These are phyloP conservation scores for Lachnellula willkommii DNA, from an alignment of 2,329 filamentous ascomycete genomes.

Conservation along the genomic window DNA sequence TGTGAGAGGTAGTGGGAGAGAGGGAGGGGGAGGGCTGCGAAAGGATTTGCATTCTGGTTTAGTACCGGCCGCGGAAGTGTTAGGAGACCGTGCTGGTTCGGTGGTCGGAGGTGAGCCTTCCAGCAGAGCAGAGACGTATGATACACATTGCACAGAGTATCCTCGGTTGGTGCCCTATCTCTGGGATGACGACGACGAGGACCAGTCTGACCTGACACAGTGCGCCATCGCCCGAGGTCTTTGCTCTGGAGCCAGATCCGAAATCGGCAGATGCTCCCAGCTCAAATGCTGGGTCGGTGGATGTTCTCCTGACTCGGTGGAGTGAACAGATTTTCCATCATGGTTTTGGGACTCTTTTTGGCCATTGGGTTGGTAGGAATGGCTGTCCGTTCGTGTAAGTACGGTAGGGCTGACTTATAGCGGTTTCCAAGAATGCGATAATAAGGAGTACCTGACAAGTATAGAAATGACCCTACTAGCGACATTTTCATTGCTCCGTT, in stretches of 20 bases:
- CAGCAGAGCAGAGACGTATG: neutral
- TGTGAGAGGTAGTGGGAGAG: no score
- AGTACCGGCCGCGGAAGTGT: neutral
- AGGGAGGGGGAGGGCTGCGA: neutral
- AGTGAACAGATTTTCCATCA: slow-evolving; percentile 3
- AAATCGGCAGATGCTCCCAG: neutral
- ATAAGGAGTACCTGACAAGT: neutral
- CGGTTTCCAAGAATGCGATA: neutral
- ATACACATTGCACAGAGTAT: neutral
- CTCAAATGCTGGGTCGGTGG: neutral
- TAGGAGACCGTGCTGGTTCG: neutral
- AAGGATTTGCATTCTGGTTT: neutral
- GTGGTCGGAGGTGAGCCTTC: neutral
- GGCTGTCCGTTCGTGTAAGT: slow-evolving; percentile 39
- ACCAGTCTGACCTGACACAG: no score
- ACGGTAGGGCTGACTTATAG: neutral
- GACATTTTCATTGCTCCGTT: neutral
- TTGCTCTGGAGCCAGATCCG: neutral
- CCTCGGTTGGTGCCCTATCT: no score
- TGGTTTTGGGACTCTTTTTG: slow-evolving; percentile 37
- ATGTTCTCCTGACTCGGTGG: neutral
- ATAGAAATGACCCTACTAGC: neutral
- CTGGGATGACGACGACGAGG: no score
- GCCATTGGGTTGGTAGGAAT: slow-evolving; percentile 39
- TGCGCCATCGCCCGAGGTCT: no score